Percentiles rank a stretch among this genome's conserved stretches.
Evolutionary conservation across 2,329 filamentous ascomycete species (phyloP).

Genomic region (Pyricularia pennisetigena): DNA sequence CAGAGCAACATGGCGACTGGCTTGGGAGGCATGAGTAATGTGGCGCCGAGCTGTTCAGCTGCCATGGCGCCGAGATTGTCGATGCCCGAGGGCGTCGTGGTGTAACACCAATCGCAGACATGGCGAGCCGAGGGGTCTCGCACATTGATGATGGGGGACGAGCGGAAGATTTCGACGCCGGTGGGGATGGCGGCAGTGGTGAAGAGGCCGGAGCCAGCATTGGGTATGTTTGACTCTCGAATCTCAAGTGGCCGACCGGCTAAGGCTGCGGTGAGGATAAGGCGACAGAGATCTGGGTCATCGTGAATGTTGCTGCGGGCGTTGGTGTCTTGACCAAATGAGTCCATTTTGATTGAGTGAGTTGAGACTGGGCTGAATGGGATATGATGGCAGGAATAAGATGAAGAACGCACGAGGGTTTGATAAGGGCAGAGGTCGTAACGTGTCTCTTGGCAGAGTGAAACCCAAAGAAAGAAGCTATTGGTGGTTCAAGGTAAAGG

Average conservation of each 20-base stretch:
- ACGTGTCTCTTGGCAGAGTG: background rate
- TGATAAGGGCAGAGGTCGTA: background rate
- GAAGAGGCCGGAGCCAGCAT: slow-evolving; percentile 18
- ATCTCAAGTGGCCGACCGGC: slow-evolving; percentile 3
- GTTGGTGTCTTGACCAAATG: background rate
- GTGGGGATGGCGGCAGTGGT: slow-evolving; percentile 8
- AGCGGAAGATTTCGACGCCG: slow-evolving; percentile 17
- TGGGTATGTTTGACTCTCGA: slow-evolving; percentile 10
- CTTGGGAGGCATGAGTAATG: background rate
- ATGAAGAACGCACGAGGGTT: too few species aligned
- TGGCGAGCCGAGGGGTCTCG: slow-evolving; percentile 9
- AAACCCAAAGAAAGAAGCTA: background rate
- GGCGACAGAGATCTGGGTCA: background rate
- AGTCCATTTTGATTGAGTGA: background rate
- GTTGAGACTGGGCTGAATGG: background rate
- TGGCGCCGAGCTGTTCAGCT: background rate
- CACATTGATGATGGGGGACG: slow-evolving; percentile 10
- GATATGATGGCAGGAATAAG: background rate
- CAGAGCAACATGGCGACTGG: slow-evolving; percentile 8
- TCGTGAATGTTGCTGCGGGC: background rate
- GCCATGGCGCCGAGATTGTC: slow-evolving; percentile 5
- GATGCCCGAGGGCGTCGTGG: slow-evolving; percentile 7
- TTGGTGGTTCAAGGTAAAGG: background rate
- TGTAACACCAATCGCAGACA: slow-evolving; percentile 18
- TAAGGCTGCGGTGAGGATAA: slow-evolving; percentile 2